Evolutionary conservation across 345 rosid species (phyloP).

Genomic region (Laguncularia racemosa): DNA sequence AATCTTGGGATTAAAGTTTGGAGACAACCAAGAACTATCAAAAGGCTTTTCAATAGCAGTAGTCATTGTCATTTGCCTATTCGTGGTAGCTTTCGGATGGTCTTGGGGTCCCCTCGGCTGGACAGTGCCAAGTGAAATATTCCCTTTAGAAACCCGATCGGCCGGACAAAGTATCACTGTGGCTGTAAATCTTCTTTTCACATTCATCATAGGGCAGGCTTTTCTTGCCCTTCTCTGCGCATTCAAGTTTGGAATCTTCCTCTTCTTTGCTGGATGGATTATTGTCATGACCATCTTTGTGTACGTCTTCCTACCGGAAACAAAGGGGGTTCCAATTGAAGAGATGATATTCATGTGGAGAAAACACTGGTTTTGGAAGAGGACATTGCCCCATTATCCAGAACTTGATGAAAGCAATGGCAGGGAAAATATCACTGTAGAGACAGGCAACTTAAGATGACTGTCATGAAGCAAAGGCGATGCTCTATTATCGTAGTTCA

Average conservation of each 20-base stretch:
- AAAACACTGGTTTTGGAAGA: slow-evolving; percentile 95
- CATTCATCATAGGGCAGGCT: slow-evolving; percentile 70
- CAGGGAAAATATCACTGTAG: slow-evolving; percentile 1
- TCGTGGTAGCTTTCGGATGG: slow-evolving; percentile 92
- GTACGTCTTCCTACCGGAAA: slow-evolving; percentile 63
- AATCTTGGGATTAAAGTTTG: slow-evolving; percentile 76
- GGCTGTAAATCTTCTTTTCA: slow-evolving; percentile 82
- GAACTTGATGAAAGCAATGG: slow-evolving; percentile 18
- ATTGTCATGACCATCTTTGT: slow-evolving; percentile 79
- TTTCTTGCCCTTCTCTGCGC: slow-evolving; percentile 74
- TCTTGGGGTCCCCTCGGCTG: slow-evolving; percentile 98
- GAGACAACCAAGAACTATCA: slow-evolving; percentile 53
- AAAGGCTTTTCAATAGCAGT: slow-evolving; percentile 57
- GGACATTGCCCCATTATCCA: slow-evolving; percentile 31
- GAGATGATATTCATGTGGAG: slow-evolving; percentile 84
- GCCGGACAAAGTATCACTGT: slow-evolving; percentile 94
- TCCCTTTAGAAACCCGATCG: slow-evolving; percentile 77
- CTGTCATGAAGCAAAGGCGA: neutral
- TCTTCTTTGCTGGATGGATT: slow-evolving; percentile 82
- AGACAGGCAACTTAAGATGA: slow-evolving; percentile 3
- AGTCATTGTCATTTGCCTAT: slow-evolving; percentile 69
- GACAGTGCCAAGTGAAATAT: slow-evolving; percentile 93
- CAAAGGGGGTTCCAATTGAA: slow-evolving; percentile 90
- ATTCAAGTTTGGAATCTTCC: slow-evolving; percentile 78
- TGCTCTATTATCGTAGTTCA: neutral